Evolutionary conservation across 305 asterid species (phyloP), one percentile per base, ranked within the genome.

Genomic region (Ajuga reptans): DNA sequence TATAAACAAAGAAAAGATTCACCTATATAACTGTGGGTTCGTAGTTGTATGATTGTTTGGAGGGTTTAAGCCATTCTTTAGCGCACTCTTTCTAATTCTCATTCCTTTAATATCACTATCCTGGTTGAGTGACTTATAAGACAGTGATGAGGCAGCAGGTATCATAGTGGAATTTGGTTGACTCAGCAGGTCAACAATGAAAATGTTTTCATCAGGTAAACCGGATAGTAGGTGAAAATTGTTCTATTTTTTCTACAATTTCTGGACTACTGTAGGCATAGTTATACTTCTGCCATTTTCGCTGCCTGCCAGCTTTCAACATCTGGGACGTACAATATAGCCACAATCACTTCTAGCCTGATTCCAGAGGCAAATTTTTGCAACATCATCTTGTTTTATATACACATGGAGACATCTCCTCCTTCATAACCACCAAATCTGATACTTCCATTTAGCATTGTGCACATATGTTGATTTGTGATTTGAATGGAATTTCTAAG

Each of bases 141-240:
- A 52, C 41, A 31, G 60, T 61, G 77, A 63, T 57, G 63, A 68
- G 62, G 33, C 64, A 72, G 66, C 68, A 45, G 76, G 73, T 79
- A 33, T 59, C 77, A 46, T 65, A 66, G 52, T 62, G 65, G 75
- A 53, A 49, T 49, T 69, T 53, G 58, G 37, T 75, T 65, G 46
- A 60, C 63, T 61, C 51, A 46, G 51, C 51, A 46, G 51, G 59
- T 45, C 29, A 58, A 17, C 18, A 58, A 34, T 46, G 55, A 12
- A 42, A 24, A 43, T 71, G 14, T 58, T 69, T 69, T 66, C 64
- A 18, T 67, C 68, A 34, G 39, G 67, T 51, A 55, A 65, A 73
- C 53, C 60, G 36, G 72, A 15, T 65, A 36, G 45, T 18, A 66
- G 54, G 51, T 8, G 15, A 65, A 69, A 27, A 51, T 46, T 53